Evolutionary conservation across 768 basidiomycete genomes (phyloP), one percentile per base, ranked within the genome.

Genomic region (Paxillus involutus): DNA sequence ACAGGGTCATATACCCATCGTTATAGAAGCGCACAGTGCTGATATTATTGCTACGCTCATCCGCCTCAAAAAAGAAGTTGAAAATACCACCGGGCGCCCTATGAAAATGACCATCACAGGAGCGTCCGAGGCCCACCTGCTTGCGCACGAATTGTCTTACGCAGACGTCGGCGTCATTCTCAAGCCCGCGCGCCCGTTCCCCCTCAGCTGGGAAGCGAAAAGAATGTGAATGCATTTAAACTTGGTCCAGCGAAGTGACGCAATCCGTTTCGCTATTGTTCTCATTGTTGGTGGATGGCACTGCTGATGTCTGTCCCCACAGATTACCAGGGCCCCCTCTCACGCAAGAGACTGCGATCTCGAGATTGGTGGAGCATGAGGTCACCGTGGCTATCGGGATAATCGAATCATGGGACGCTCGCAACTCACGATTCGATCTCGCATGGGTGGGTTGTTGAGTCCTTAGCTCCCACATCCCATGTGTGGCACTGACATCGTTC

Each of bases 41-140:
- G 92, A 94, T 67, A 74, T 87, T 52, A 92, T 93, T 57, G 88
- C 86, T 2, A 81, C 85, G 1, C 69, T 93, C 16, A 73, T 93
- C 29, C 62, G 76, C n/a, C 73, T 94, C 47, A 88, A 87, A 68
- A 71, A 71, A 50, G 80, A 87, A 60, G 71, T 84, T 5, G 83
- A 86, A 61, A 54, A 64, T 14, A 66, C 64, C 30, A 79, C 71
- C 14, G 71, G 75, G 21, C 63, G 56, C 5, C 59, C 59, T 12
- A 75, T 87, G 36, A 75, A 72, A 51, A 60, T 86, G 65, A 83
- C 85, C 3, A 80, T 90, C 58, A 74, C 78, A 13, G 84, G 86
- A 21, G 88, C 79, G 1, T 69, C 75, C 4, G 86, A 89, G 60
- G 85, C 83, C 0, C 83, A 85, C 65, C 66, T 89, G 6, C 71